These are phyloP conservation scores for Fraxinus americana DNA, from an alignment of 257 asterid species.

Conservation along the genomic window DNA sequence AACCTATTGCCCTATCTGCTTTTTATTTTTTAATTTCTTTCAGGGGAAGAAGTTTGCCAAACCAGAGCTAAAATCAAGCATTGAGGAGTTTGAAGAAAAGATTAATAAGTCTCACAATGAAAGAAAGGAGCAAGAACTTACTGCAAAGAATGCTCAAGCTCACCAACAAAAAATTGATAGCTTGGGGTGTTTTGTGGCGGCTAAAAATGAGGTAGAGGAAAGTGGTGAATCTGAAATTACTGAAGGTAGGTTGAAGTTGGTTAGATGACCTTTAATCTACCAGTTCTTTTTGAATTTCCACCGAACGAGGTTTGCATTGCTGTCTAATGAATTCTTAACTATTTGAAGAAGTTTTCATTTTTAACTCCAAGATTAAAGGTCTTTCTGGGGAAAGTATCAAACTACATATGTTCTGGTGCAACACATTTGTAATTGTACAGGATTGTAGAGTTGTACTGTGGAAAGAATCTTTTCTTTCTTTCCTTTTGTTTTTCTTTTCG, in stretches of 20 bases:
- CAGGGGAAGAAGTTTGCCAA: slow-evolving; percentile 90
- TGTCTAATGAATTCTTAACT: slow-evolving; percentile 12
- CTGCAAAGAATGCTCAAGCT: slow-evolving; percentile 77
- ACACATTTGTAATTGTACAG: neutral
- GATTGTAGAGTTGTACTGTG: slow-evolving; percentile 2
- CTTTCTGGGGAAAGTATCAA: neutral
- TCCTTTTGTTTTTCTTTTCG: neutral
- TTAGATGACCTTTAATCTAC: slow-evolving; percentile 1
- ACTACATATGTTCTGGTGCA: neutral
- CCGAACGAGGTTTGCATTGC: neutral
- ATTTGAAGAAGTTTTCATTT: neutral
- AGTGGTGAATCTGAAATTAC: slow-evolving; percentile 62
- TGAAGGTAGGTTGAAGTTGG: slow-evolving; percentile 54
- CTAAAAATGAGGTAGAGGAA: slow-evolving; percentile 51
- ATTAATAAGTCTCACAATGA: slow-evolving; percentile 68
- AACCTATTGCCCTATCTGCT: neutral
- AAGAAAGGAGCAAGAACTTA: slow-evolving; percentile 79
- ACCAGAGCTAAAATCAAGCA: slow-evolving; percentile 79
- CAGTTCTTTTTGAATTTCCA: neutral
- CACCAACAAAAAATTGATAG: slow-evolving; percentile 65
- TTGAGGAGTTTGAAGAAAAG: slow-evolving; percentile 93
- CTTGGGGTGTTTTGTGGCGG: slow-evolving; percentile 40
- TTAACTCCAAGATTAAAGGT: neutral
- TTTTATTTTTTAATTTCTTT: slow-evolving; percentile 14
- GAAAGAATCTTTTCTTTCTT: neutral